Conservation (phyloP, 2,329 filamentous ascomycete genomes). For the Fonsecaea multimorphosa region DNA sequence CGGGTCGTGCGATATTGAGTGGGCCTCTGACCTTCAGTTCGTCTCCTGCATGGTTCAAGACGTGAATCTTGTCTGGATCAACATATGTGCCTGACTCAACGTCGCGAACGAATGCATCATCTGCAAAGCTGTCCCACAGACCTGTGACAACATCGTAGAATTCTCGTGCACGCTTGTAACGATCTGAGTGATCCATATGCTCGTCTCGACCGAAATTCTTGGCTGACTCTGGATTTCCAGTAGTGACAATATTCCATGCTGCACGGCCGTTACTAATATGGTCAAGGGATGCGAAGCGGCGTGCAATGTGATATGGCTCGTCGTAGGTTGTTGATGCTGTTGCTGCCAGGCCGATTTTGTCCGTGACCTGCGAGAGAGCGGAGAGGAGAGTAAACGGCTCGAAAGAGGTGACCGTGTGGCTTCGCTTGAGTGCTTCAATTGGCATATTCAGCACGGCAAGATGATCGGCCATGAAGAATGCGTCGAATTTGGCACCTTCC, state of each 20-base stretch:
- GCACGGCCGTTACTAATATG: constrained; percentile 59
- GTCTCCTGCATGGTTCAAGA: constrained; percentile 58
- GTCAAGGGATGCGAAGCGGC: constrained; percentile 61
- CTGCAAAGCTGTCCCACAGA: constrained; percentile 62
- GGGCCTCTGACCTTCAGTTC: constrained; percentile 56
- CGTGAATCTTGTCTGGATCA: constrained; percentile 60
- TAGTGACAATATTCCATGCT: constrained; percentile 63
- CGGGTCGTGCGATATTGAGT: constrained; percentile 60
- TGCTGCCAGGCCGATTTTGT: constrained; percentile 59
- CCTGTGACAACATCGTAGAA: constrained; percentile 62
- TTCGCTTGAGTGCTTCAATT: constrained; percentile 62
- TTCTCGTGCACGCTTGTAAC: constrained; percentile 59
- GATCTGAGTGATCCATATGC: constrained; percentile 57
- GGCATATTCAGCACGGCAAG: constrained; percentile 64
- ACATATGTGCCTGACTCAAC: constrained; percentile 56
- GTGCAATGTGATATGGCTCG: constrained; percentile 60
- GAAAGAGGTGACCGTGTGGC: constrained; percentile 64
- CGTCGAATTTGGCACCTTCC: constrained; percentile 62
- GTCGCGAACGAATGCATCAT: constrained; percentile 61
- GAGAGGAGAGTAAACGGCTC: constrained; percentile 62
- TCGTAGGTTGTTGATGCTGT: constrained; percentile 64
- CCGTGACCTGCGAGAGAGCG: constrained; percentile 56
- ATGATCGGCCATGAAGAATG: constrained; percentile 64
- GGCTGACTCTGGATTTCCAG: constrained; percentile 58
- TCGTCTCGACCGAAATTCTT: constrained; percentile 61